Conservation (phyloP, 331 rosid genomes). For the Malus hybrid region DNA sequence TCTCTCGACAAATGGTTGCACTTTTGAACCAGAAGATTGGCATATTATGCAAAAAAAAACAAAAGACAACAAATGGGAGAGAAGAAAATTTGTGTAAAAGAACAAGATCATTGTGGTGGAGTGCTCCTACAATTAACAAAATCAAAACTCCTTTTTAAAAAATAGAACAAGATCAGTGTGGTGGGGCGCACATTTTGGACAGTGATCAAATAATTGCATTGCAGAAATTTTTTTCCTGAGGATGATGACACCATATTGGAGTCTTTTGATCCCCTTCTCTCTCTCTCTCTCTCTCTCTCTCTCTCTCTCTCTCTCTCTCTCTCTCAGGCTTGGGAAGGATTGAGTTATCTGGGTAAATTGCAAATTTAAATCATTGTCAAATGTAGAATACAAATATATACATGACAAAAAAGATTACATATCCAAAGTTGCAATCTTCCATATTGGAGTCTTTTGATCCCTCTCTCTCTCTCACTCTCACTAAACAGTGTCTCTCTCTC, state of each 20-base stretch:
- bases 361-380: background rate
- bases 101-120: too few species aligned
- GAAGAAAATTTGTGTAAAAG: background rate
- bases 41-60: background rate
- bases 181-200: slow-evolving; percentile 30
- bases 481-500: background rate
- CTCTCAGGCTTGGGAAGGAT: background rate
- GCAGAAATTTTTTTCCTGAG: slow-evolving; percentile 19
- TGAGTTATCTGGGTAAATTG: background rate
- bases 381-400: slow-evolving; percentile 7
- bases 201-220: slow-evolving; percentile 44
- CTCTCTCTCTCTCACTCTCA: background rate
- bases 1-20: too few species aligned
- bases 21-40: too few species aligned
- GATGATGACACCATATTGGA: slow-evolving; percentile 14
- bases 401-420: slow-evolving; percentile 20
- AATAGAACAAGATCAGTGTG: slow-evolving; percentile 18
- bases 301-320: too few species aligned
- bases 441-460: background rate
- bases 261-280: slow-evolving; percentile 1
- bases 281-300: too few species aligned
- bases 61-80: background rate
- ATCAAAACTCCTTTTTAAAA: slow-evolving; percentile 30
- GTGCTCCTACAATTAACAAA: slow-evolving; percentile 37
- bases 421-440: slow-evolving; percentile 16